phyloP scores from a whole-genome alignment of 2,329 filamentous ascomycete genomes.

The Pseudogymnoascus destructans region DNA sequence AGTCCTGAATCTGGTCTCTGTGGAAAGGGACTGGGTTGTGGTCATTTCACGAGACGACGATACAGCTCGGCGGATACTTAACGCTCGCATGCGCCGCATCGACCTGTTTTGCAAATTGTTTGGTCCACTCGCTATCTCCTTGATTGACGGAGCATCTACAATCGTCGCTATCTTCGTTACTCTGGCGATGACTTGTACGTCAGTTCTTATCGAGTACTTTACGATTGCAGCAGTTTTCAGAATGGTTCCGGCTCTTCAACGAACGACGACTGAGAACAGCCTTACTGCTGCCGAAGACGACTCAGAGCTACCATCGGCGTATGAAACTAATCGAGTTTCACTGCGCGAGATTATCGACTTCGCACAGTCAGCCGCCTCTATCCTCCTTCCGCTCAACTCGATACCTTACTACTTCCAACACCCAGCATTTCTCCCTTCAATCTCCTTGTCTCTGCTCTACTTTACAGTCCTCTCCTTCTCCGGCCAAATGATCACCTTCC shows the following conservation, averaged over 20 bases:
- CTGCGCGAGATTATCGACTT: not conserved
- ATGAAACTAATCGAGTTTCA: not conserved
- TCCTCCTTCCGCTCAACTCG: slow-evolving; percentile 23
- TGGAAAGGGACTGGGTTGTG: slow-evolving; percentile 36
- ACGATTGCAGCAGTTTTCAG: slow-evolving; percentile 8
- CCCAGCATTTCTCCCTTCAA: slow-evolving; percentile 44
- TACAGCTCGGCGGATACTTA: slow-evolving; percentile 28
- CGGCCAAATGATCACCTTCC: slow-evolving; percentile 52
- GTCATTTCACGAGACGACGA: slow-evolving; percentile 11
- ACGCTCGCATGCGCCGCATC: slow-evolving; percentile 40
- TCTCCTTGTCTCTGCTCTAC: slow-evolving; percentile 47
- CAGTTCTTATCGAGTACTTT: slow-evolving; percentile 27
- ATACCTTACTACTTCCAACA: slow-evolving; percentile 35
- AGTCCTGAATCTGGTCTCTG: slow-evolving; percentile 32
- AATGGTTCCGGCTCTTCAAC: too few relatives aligned
- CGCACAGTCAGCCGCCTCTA: slow-evolving; percentile 18
- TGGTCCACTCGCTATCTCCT: slow-evolving; percentile 37
- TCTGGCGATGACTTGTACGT: slow-evolving; percentile 35
- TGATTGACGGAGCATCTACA: slow-evolving; percentile 35
- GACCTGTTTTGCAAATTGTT: slow-evolving; percentile 41
- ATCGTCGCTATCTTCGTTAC: slow-evolving; percentile 35
- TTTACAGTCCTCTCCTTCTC: slow-evolving; percentile 46
- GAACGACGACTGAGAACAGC: too few relatives aligned
- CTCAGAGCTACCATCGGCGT: too few relatives aligned
- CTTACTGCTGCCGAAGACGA: too few relatives aligned